A percentile compares a stretch with the other conserved stretches of the same genome.
Evolutionary conservation across 2,329 filamentous ascomycete genomes (phyloP).

Genomic region (Elsinoe batatas): DNA sequence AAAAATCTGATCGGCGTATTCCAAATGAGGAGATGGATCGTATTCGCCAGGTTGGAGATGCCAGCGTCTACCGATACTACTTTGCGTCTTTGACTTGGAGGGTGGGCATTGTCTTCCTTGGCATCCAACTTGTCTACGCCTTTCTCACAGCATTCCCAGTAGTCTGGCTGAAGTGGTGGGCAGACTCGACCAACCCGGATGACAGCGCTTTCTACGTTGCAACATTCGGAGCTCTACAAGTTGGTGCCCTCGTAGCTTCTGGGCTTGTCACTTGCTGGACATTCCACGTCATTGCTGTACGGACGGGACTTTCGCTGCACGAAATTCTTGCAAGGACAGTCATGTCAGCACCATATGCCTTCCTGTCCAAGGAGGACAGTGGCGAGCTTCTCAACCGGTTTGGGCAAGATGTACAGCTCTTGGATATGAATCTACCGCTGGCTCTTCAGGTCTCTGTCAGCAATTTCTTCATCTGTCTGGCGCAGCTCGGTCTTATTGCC

Average conservation of each 20-base stretch:
- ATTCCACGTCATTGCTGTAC: neutral
- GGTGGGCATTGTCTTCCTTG: conserved; percentile 18
- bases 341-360: conserved; percentile 22
- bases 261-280: neutral
- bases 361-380: conserved; percentile 33
- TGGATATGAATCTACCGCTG: conserved; percentile 33
- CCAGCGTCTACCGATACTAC: conserved; percentile 25
- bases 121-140: conserved; percentile 31
- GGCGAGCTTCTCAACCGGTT: conserved; percentile 37
- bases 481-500: conserved; percentile 27
- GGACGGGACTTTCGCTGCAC: conserved; percentile 22
- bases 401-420: conserved; percentile 37
- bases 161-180: conserved; percentile 42
- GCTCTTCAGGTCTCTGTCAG: neutral
- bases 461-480: conserved; percentile 7
- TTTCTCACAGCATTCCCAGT: conserved; percentile 23
- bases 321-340: conserved; percentile 22
- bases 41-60: conserved; percentile 23
- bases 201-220: conserved; percentile 26
- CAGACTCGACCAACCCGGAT: conserved; percentile 30
- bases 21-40: neutral
- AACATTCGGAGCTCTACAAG: conserved; percentile 20
- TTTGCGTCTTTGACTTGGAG: conserved; percentile 13
- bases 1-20: neutral
- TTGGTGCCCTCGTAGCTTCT: conserved; percentile 16